phyloP scores from a whole-genome alignment of 805 yeast genomes.

The Metschnikowia reukaufii region DNA sequence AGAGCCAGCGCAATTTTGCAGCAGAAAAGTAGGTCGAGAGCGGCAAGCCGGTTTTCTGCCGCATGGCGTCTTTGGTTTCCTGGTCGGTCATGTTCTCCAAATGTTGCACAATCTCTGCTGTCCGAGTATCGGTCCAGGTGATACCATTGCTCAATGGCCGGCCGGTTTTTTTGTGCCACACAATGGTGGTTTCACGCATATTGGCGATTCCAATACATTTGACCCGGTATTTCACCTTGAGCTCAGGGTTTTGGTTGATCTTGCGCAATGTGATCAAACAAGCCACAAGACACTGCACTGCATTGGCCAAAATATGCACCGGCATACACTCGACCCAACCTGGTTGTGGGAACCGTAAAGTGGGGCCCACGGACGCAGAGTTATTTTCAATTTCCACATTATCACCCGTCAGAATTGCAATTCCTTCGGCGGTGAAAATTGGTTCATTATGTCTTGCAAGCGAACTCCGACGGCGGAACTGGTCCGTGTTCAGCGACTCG shows the following conservation, averaged over 20 bases:
- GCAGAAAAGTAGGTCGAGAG: constrained; percentile 90
- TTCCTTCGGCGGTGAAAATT: constrained; percentile 73
- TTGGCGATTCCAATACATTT: constrained; percentile 85
- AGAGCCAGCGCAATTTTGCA: constrained; percentile 83
- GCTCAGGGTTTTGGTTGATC: constrained; percentile 52
- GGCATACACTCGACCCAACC: constrained; percentile 97
- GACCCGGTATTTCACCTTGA: constrained; percentile 57
- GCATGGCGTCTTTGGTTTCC: constrained; percentile 56
- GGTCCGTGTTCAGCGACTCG: constrained; percentile 42
- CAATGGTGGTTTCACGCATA: constrained; percentile 91
- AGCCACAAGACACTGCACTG: constrained; percentile 73
- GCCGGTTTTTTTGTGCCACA: constrained; percentile 86
- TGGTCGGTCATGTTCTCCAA: constrained; percentile 54
- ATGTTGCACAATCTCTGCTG: constrained; percentile 66
- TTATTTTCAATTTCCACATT: constrained; percentile 63
- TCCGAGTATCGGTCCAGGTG: constrained; percentile 95
- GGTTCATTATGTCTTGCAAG: constrained; percentile 51
- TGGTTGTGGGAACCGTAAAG: constrained; percentile 74
- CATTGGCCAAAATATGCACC: constrained; percentile 73
- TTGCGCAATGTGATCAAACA: constrained; percentile 57
- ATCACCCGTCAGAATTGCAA: constrained; percentile 60
- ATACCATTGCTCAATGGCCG: constrained; percentile 82
- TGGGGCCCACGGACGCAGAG: constrained; percentile 56
- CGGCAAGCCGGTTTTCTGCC: constrained; percentile 77
- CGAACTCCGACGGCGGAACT: constrained; percentile 45